Base-by-base conservation (phyloP, 306 rosid species). In the Mucuna pruriens region DNA sequence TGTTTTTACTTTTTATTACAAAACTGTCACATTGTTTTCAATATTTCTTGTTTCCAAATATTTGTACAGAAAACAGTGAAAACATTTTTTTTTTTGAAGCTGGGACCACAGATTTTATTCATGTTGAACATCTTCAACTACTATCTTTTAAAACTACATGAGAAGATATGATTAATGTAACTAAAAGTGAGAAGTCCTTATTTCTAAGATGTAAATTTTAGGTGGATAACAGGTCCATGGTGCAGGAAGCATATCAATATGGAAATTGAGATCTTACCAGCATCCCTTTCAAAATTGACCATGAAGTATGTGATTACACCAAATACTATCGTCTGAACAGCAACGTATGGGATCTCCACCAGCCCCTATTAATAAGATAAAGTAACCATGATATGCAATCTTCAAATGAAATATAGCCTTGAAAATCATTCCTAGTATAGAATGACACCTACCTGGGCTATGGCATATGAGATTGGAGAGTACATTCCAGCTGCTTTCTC, bases 401-500 rank as follows among this genome's bases (percentile, higher is more conserved):
- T 75, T 29, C 17, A 33, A 20, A 66, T 7, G 42, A 67, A 51
- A 49, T 61, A 46, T 48, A 54, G 38, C 36, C 46, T 63, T 25
- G 54, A 63, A 63, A 71, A 76, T 54, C 11, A 31, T 40, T 68
- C 31, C 69, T 31, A 46, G 20, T 34, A n/a, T n/a, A 29, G 34
- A 51, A 25, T 29, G 45, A 25, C 31, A 51, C 84, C 77, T 88
- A 83, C 97, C 88, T 94, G 98, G 7, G 97, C 93, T 2, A 78
- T 54, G 4, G 97, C 97, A 83, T 90, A 94, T 16, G 97, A 79
- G 19, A 92, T 76, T 9, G 98, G 92, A 79, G 97, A 94, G 79
- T 91, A 94, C 98, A 92, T 92, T 84, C 98, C 98, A 70, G 97
- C 94, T 42, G 98, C 97, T 84, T 66, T 92, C 85, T 94, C 98